Base-by-base conservation (phyloP, 257 asterid species). In the Handroanthus guayacan region DNA sequence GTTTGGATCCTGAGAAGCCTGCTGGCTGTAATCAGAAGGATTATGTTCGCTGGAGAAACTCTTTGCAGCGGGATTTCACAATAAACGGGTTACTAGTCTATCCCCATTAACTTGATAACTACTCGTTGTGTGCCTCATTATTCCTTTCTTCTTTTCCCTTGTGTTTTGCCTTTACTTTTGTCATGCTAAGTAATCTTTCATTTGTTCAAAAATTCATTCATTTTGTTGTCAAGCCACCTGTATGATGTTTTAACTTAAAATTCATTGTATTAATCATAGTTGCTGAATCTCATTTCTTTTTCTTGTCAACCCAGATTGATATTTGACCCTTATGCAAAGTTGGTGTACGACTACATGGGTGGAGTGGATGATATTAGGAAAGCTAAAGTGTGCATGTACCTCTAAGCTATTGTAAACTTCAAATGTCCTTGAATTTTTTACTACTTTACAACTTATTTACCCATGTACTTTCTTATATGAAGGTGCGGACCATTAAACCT, bases 311-410 rank as follows among this genome's bases (percentile, higher is more conserved):
- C 60, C 95, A 92, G 98, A 72, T 88, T 92, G 90, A 84, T 92
- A 90, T 88, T 89, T 78, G 98, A 92, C 81, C 97, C 98, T 45
- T 92, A 80, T 47, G 91, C 86, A 20, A 89, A 87, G 85, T 71
- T 92, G 87, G 92, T 92, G 44, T 92, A 92, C 51, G 98, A 92
- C 87, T 92, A 92, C 88, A 80, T 82, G 20, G 96, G 91, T 68
- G 98, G 97, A 82, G 86, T 92, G 75, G 79, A 83, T 55, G 98
- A 92, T 81, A 79, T 92, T 72, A 79, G 86, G 87, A 90, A 88
- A 86, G 91, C 98, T 83, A 92, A 89, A 83, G 97, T 92, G 91
- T 86, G 95, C 92, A 90, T 88, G 87, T 82, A 87, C 87, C 87
- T 89, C 89, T 88, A 66, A 82, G 67, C 81, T 77, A 72, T 81